phyloP scores from a whole-genome alignment of 208 protist species.

The Tritrichomonas musculus region DNA sequence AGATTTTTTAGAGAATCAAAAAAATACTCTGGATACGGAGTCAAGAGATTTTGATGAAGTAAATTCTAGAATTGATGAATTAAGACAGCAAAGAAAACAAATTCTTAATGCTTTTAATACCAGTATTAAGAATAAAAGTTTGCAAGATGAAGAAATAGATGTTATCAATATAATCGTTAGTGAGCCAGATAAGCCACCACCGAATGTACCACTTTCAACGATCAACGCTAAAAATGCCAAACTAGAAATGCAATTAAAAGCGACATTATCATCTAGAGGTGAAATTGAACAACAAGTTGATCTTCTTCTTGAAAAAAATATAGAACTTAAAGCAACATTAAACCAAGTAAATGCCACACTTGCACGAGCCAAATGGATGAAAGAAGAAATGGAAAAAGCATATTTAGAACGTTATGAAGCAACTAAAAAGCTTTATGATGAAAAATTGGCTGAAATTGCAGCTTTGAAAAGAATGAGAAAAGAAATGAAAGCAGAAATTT shows the following conservation, averaged over 20 bases:
- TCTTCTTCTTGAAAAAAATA: constrained; percentile 20
- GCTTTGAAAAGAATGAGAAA: neutral
- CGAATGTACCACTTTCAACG: neutral
- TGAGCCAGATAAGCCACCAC: neutral
- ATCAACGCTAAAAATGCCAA: neutral
- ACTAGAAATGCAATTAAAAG: neutral
- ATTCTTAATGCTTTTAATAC: neutral
- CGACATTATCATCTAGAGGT: neutral
- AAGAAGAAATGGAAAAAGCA: neutral
- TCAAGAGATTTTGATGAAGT: neutral
- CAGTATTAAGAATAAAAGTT: neutral
- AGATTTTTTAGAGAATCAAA: neutral
- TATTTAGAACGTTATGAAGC: neutral
- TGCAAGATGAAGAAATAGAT: constrained; percentile 16
- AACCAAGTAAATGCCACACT: neutral
- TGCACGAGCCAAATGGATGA: neutral
- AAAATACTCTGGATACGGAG: neutral
- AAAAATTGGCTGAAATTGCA: neutral
- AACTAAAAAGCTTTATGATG: neutral
- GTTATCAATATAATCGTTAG: neutral
- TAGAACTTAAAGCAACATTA: neutral
- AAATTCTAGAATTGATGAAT: neutral
- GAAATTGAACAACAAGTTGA: constrained; percentile 30
- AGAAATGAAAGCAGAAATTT: constrained; percentile 23
- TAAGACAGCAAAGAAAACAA: neutral